Conservation (phyloP, 345 rosid species). For the Hirschfeldia incana region DNA sequence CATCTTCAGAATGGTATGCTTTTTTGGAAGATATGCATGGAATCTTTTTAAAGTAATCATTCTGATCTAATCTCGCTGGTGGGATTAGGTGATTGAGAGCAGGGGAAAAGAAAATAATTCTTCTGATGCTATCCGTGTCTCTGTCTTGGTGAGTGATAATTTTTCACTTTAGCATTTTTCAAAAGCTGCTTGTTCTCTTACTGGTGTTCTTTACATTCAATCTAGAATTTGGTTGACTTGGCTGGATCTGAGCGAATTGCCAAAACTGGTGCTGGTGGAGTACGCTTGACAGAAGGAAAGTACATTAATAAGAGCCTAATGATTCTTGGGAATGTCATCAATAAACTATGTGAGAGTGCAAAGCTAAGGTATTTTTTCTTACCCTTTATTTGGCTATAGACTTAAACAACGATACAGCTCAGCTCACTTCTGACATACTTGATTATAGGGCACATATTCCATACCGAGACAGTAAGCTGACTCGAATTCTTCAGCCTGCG, state of each 20-base stretch:
- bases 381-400: background rate
- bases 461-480: conserved; percentile 93
- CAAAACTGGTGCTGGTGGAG: conserved; percentile 95
- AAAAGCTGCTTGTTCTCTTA: background rate
- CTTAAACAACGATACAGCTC: background rate
- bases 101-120: background rate
- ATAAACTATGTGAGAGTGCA: conserved; percentile 79
- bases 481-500: conserved; percentile 97
- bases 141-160: conserved; percentile 36
- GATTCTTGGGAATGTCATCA: conserved; percentile 94
- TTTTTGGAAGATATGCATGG: background rate
- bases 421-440: conserved; percentile 11
- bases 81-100: background rate
- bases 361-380: conserved; percentile 65
- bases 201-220: conserved; percentile 13
- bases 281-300: conserved; percentile 87
- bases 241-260: conserved; percentile 94
- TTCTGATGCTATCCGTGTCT: conserved; percentile 55
- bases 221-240: conserved; percentile 87
- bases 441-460: conserved; percentile 85
- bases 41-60: background rate
- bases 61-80: background rate
- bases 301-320: conserved; percentile 93
- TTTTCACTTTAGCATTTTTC: background rate
- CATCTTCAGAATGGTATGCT: background rate